Conservation (phyloP, 1,284 basidiomycete species). For the Boletus sp. region DNA sequence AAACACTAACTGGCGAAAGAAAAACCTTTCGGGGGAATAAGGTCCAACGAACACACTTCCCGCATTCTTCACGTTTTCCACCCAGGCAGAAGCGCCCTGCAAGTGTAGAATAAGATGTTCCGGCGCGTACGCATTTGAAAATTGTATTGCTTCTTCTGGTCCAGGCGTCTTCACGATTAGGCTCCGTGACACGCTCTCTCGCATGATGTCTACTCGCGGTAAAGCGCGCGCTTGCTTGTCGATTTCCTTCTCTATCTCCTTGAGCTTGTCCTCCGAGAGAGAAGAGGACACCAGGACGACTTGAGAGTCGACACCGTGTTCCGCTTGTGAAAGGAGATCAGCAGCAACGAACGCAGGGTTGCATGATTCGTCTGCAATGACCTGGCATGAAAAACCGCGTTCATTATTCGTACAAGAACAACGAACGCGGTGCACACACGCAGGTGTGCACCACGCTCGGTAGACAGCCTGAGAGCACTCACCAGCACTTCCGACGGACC, state of each 20-base stretch:
- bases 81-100: slow-evolving; percentile 61
- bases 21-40: slow-evolving; percentile 90
- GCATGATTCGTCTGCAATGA: slow-evolving; percentile 86
- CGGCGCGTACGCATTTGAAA: slow-evolving; percentile 97
- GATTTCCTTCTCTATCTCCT: slow-evolving; percentile 80
- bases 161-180: slow-evolving; percentile 77
- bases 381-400: slow-evolving; percentile 47
- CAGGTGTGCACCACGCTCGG: slow-evolving; percentile 16
- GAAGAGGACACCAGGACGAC: slow-evolving; percentile 87
- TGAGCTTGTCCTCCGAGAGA: slow-evolving; percentile 60
- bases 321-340: slow-evolving; percentile 95
- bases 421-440: slow-evolving; percentile 33
- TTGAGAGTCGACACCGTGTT: slow-evolving; percentile 97
- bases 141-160: slow-evolving; percentile 75
- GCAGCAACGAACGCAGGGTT: slow-evolving; percentile 92
- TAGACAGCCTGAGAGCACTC: slow-evolving; percentile 34
- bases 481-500: slow-evolving; percentile 96
- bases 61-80: slow-evolving; percentile 79
- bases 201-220: slow-evolving; percentile 86
- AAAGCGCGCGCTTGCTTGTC: slow-evolving; percentile 86
- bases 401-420: slow-evolving; percentile 37
- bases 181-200: slow-evolving; percentile 88
- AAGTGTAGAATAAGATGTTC: slow-evolving; percentile 94
- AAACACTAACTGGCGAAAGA: slow-evolving; percentile 15
- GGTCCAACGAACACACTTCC: slow-evolving; percentile 96